Evolutionary conservation across 2,329 filamentous ascomycete species (phyloP), one percentile per base, ranked within the genome.

Genomic region (Diaporthe citriasiana): DNA sequence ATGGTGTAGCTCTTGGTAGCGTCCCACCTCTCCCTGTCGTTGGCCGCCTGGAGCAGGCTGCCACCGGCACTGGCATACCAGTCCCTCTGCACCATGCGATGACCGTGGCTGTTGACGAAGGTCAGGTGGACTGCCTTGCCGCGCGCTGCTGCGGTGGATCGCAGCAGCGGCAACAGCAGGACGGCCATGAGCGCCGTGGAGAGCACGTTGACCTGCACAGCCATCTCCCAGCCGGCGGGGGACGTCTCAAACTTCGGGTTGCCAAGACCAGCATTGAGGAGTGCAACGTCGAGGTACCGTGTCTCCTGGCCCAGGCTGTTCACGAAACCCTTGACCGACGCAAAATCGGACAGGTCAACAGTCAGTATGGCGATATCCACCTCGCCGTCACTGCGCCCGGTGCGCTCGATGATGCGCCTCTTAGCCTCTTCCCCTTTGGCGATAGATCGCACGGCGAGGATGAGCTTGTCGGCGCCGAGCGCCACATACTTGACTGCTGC

Each of bases 321-420:
- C 15, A 42, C 65, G 72, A 87, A 87, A 8, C 77, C 77, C 33
- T 78, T 75, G 33, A 87, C 79, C 1, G 83, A 86, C 2, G 81
- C 80, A 74, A 84, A 86, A 6, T 77, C 80, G 1, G 73, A 72
- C 60, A 87, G 81, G 74, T 88, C 85, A 1, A 87, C 76, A 19
- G 77, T 38, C 83, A 84, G 86, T 25, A 65, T 22, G 12, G 87
- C 83, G 56, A 76, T 65, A 22, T 25, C 27, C 4, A 74, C 25
- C 12, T 42, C 19, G 13, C 22, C 55, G 47, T 33, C 15, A 12
- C 42, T 40, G 19, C 53, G n/a, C 25, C 65, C 42, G 13, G 42
- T 63, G 38, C 30, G 72, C 65, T 55, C 65, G 10, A 70, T 17
- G 35, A 74, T 74, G 40, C 30, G 40, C 12, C 22, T 33, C 66